phyloP scores from a whole-genome alignment of 495 filamentous ascomycete genomes.

The Penicillium dipodomyicola region DNA sequence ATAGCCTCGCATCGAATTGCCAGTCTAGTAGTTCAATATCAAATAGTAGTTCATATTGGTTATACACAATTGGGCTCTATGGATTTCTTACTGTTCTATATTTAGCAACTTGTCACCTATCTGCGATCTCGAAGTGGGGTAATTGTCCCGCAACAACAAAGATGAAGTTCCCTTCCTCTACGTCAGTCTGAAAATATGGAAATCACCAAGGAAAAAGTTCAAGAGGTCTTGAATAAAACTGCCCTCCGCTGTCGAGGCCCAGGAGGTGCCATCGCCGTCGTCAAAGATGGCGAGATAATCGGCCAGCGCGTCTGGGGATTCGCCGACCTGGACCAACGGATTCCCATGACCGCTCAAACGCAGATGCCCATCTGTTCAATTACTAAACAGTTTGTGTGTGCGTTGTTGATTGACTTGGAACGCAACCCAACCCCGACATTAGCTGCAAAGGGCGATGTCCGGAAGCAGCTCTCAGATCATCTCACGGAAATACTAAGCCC shows the following conservation, averaged over 20 bases:
- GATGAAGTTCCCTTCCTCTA: background rate
- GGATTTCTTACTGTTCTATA: background rate
- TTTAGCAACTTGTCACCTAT: background rate
- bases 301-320: slow-evolving; percentile 35
- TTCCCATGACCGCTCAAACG: slow-evolving; percentile 22
- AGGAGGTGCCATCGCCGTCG: slow-evolving; percentile 30
- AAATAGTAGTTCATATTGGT: too few relatives aligned
- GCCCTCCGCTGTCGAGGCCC: slow-evolving; percentile 23
- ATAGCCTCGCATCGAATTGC: too few relatives aligned
- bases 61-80: background rate
- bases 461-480: slow-evolving; percentile 20
- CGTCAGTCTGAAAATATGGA: slow-evolving; percentile 13
- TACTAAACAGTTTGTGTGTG: slow-evolving; percentile 37
- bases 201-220: slow-evolving; percentile 6
- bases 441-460: slow-evolving; percentile 21
- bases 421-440: slow-evolving; percentile 24
- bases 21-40: too few relatives aligned
- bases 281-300: slow-evolving; percentile 31
- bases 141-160: background rate
- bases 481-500: slow-evolving; percentile 23
- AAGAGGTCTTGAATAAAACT: slow-evolving; percentile 17
- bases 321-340: slow-evolving; percentile 28
- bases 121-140: slow-evolving; percentile 7
- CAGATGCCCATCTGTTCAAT: slow-evolving; percentile 39
- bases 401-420: slow-evolving; percentile 29